These are phyloP conservation scores for Zygotorulaspora mrakii DNA, from an alignment of 1,139 yeast species.

Conservation along the genomic window DNA sequence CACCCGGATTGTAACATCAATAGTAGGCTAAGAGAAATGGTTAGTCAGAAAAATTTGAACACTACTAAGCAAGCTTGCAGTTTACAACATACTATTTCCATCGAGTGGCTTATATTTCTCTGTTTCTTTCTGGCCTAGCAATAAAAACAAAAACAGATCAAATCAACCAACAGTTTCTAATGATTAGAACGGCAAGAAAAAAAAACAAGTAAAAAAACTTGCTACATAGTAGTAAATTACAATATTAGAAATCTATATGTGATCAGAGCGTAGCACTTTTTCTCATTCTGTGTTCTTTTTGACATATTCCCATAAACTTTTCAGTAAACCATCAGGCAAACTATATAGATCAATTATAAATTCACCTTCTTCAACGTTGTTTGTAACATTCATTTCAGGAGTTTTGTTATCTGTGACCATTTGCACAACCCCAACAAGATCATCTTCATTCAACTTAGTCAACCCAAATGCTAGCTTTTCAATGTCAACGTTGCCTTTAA, in stretches of 20 bases:
- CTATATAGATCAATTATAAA: conserved; percentile 95
- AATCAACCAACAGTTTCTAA: too few relatives aligned
- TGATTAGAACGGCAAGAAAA: background rate
- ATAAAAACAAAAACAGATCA: too few relatives aligned
- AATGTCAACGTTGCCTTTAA: conserved; percentile 74
- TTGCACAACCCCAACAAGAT: conserved; percentile 88
- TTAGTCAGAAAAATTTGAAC: too few relatives aligned
- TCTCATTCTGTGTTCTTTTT: conserved; percentile 49
- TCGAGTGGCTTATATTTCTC: background rate
- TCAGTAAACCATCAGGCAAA: conserved; percentile 84
- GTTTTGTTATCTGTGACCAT: conserved; percentile 97
- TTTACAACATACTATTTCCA: background rate
- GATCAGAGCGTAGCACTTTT: background rate
- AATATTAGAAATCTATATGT: conserved; percentile 3
- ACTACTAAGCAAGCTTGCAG: too few relatives aligned
- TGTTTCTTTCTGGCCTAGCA: background rate
- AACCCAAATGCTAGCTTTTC: conserved; percentile 89
- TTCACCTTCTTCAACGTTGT: conserved; percentile 95
- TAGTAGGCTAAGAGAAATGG: conserved; percentile 40
- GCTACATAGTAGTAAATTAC: conserved; percentile 1
- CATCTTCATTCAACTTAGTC: conserved; percentile 87
- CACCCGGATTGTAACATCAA: conserved; percentile 78
- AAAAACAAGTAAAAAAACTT: background rate
- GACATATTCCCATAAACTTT: conserved; percentile 92
- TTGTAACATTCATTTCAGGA: conserved; percentile 91